Base-by-base conservation (phyloP, 108 stramenopile species). In the Nannochloropsis gaditana region DNA sequence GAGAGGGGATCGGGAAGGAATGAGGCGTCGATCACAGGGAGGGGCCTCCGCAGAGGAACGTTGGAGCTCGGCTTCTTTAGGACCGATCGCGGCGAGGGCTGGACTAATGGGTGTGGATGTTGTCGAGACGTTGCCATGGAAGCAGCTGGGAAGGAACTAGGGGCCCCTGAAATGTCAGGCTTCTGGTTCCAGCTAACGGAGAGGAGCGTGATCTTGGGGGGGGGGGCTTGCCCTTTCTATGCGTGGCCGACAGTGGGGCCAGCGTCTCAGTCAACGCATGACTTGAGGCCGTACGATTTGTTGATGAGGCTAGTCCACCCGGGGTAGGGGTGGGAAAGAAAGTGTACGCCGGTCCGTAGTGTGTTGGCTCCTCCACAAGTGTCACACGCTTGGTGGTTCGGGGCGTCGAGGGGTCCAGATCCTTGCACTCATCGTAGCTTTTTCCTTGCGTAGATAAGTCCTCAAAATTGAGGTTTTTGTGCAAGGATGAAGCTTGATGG, bases 101-200 rank as follows among this genome's bases (percentile, higher is more conserved):
- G 59, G 59, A 73, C 59, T 15, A n/a, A 73, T 2, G 59, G 6
- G 59, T 3, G 6, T 6, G 5, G 59, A 73, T 15, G 59, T n/a
- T 15, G 59, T 73, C 4, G 5, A 73, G 59, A 73, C 2, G 59
- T 15, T 2, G 59, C 15, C 15, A 2, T 15, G n/a, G 4, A n/a
- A 73, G 59, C 15, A 2, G 59, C n/a, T 15, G 1, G 59, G 15
- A n/a, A n/a, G n/a, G 59, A n/a, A 6, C 2, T 15, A 50, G 47
- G 11, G 47, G 47, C 11, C 10, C 47, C 11, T n/a, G 8, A 6
- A n/a, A n/a, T 73, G 59, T 73, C 19, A 6, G 5, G 59, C 59
- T 73, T 3, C n/a, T 73, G 59, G 59, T 73, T 73, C 59, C 59
- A 73, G 59, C 59, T 73, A n/a, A 73, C 59, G n/a, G 59, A 73